Evolutionary conservation across 2,329 filamentous ascomycete species (phyloP), one percentile per base, ranked within the genome.

Genomic region (Nectriaceae sp.): DNA sequence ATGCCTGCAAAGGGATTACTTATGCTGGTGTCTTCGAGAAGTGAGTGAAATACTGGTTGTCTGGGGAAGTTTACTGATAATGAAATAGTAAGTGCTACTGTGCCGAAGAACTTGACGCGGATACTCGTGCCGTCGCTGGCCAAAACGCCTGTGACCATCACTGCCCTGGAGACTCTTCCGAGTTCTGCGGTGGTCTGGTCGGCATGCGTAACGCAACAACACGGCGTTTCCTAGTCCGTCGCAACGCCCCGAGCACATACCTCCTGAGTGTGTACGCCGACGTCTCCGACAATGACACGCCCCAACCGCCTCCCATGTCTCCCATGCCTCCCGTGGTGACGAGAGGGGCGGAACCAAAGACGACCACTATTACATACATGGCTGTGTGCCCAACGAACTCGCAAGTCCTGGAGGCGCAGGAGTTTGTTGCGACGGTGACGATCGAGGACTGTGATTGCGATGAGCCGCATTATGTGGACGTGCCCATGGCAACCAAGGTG

Each of bases 261-360:
- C 66, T 77, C 5, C 64, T 78, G 16, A 76, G 70, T 2, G 60
- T 78, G 11, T 79, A 78, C 62, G 73, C 65, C 38, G 62, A 67
- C 46, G 52, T 73, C 11, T 49, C 54, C 20, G 56, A 60, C 24
- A 64, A 68, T 20, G 22, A 49, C 50, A 3, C 52, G 54, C 22
- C 68, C 57, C 22, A 63, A 56, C 1, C 61, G 47, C 72, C 74
- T 1, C 64, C 57, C 18, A 64, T 64, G 65, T 63, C 55, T 15
- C 50, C 52, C 31, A 42, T 29, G 22, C 40, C 39, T 11, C 29
- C 42, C 21, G 21, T 16, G 33, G 33, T 18, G 10, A 37, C 33
- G 10, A 18, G 10, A 6, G 18, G 10, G 10, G 10, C 33, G 33
- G 33, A 37, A 21, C 37, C 37, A 13, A 38, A 56, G 8, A 60